Base-by-base conservation (phyloP, 225 moss, liverwort and hornwort species). In the Pseudisothecium myosuroides region DNA sequence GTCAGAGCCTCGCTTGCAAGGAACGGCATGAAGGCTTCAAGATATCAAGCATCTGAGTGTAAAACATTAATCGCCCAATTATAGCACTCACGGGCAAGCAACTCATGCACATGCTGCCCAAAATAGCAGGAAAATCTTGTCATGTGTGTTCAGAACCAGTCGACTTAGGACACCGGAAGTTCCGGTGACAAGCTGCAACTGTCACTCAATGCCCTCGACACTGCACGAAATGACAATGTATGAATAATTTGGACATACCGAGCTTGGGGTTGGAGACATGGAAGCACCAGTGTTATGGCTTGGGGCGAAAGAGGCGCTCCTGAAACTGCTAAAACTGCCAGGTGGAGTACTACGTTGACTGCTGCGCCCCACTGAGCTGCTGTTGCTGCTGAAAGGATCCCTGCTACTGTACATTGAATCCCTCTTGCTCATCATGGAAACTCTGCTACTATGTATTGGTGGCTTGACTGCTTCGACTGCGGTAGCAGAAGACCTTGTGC, bases 251-350 rank as follows among this genome's bases (percentile, higher is more conserved):
- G 65, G 43, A 81, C 87, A 65, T 91, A 95, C 94, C 90, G 89
- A 91, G 93, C 93, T 95, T 85, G 85, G 77, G 86, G 13, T 89
- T 82, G 89, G 87, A 73, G 91, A 80, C 72, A 89, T 67, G 55
- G 93, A 90, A 80, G 93, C 87, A 58, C 88, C 84, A 60, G 52
- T 55, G 76, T 87, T 89, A 49, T 87, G 91, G 63, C 91, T 93
- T 90, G 85, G 73, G 81, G 88, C 85, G 47, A 88, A 65, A 68
- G 92, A 76, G 58, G 92, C 28, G 86, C 87, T 94, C 83, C 69
- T 89, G 85, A 82, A 89, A 85, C 83, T 89, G 88, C 73, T 91
- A 58, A 88, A 85, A 90, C 90, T 81, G 76, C 88, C 58, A 72
- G 89, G 77, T 71, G 93, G 80, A 87, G 90, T 79, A 61, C 80